A percentile compares a stretch with the other conserved stretches of the same genome.
These are phyloP conservation scores for Papilionanthe hybrid DNA, from an alignment of 116 monocot genomes.

Conservation along the genomic window DNA sequence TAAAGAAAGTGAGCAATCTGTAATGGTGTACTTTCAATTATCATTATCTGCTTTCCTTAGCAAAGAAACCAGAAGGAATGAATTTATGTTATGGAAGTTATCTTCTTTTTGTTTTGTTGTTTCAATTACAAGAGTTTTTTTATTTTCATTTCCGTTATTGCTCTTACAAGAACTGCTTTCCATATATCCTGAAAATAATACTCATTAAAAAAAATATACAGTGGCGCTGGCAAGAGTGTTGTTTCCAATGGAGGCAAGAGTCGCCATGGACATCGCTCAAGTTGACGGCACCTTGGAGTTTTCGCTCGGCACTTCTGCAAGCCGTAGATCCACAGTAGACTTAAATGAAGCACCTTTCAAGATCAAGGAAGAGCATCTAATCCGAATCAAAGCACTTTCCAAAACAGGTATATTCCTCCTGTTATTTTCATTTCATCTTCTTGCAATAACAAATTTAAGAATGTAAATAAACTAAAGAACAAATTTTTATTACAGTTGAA, in stretches of 20 bases:
- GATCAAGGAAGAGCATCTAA: constrained; percentile 55
- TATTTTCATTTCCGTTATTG: no score
- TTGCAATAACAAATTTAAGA: neutral
- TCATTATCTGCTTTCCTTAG: no score
- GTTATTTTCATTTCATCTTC: neutral
- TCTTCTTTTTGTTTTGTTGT: no score
- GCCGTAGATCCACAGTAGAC: constrained; percentile 35
- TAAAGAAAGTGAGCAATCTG: no score
- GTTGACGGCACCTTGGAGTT: constrained; percentile 81
- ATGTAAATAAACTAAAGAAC: neutral
- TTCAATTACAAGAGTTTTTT: no score
- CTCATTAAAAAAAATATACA: constrained; percentile 7
- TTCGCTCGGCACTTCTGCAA: constrained; percentile 27
- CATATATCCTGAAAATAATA: no score
- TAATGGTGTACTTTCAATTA: no score
- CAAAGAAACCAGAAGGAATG: no score
- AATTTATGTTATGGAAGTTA: no score
- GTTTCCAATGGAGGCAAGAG: constrained; percentile 69
- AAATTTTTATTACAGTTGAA: constrained; percentile 43
- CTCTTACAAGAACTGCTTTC: no score
- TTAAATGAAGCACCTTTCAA: constrained; percentile 72
- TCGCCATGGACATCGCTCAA: constrained; percentile 82
- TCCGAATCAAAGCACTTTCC: constrained; percentile 64
- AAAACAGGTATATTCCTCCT: constrained; percentile 48
- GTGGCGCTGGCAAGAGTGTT: constrained; percentile 67